Base-by-base conservation (phyloP, 768 basidiomycete genomes). In the Tephrocybe sp. region DNA sequence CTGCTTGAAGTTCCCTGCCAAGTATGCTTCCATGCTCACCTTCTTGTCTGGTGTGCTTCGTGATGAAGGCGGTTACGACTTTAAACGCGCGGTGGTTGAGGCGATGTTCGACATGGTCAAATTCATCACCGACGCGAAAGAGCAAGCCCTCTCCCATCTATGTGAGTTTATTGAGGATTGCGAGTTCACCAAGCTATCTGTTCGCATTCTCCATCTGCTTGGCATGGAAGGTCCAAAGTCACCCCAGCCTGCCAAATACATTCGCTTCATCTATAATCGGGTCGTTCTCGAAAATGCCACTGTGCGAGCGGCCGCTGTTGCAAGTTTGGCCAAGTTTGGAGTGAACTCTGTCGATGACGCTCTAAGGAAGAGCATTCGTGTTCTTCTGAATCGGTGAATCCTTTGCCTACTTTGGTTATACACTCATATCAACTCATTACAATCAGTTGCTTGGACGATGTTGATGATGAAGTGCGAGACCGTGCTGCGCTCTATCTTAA, bases 51-150 rank as follows among this genome's bases (percentile, higher is more conserved):
- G 95, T 46, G 91, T 98, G 22, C 80, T 99, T 40, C 86, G 97
- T 39, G 97, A 99, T 61, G 97, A 99, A 69, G 97, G 97, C 48
- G 97, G 97, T 4, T 98, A 97, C 69, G 97, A 99, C 64, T 99
- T 97, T 78, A 99, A 99, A 72, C 92, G 94, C 39, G 92, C 97
- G 6, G 92, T 98, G 41, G 97, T 99, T 27, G 97, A 98, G 69
- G 95, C 97, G 16, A 98, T 99, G 64, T 98, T 99, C 65, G 97
- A 99, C 69, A 99, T 99, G 97, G 91, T 99, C 78, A 97, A 95
- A 64, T 98, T 83, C 71, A 97, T 99, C 61, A 73, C 75, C 38
- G 95, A 97, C 44, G 91, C 88, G 72, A 95, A 97, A 72, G 97
- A 99, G 65, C 90, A 97, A 61, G 97, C 97, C 1, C 80, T 99